Conservation (phyloP, 345 rosid species). For the Eucalyptus regnans region DNA sequence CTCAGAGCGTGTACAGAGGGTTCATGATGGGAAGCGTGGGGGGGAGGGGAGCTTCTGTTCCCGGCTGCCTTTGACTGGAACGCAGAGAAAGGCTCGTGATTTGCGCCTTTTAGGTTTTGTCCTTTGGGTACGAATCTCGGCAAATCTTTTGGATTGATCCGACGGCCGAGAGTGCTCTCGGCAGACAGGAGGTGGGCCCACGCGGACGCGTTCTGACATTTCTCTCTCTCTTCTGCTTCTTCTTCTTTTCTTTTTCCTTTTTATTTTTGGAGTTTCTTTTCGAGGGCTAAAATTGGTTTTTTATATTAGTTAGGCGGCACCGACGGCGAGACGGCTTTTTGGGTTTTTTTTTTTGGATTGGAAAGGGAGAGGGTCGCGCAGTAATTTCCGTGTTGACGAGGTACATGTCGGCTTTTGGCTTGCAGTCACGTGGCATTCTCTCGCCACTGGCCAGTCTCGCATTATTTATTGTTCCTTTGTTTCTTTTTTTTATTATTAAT, state of each 20-base stretch:
- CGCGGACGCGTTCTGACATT: not conserved
- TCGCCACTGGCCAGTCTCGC: not conserved
- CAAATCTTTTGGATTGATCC: not conserved
- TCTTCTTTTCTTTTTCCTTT: not conserved
- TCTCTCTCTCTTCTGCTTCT: not conserved
- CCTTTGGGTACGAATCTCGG: not conserved
- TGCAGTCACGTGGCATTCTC: not conserved
- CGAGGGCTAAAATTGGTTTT: not conserved
- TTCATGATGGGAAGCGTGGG: not conserved
- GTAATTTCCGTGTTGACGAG: slow-evolving; percentile 9
- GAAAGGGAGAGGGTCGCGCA: not conserved
- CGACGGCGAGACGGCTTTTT: not conserved
- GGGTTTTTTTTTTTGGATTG: not conserved
- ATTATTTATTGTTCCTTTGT: not conserved
- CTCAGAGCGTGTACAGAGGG: not conserved
- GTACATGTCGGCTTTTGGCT: slow-evolving; percentile 5
- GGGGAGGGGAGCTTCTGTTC: not conserved
- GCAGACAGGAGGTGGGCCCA: not conserved
- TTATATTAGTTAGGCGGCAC: slow-evolving; percentile 4
- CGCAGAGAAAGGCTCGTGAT: not conserved
- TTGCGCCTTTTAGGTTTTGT: not conserved
- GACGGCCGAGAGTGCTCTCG: not conserved
- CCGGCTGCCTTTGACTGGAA: not conserved
- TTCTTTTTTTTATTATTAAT: not conserved
- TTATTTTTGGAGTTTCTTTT: not conserved